Base-by-base conservation (phyloP, 2,329 filamentous ascomycete species). In the Colletotrichum camelliae region DNA sequence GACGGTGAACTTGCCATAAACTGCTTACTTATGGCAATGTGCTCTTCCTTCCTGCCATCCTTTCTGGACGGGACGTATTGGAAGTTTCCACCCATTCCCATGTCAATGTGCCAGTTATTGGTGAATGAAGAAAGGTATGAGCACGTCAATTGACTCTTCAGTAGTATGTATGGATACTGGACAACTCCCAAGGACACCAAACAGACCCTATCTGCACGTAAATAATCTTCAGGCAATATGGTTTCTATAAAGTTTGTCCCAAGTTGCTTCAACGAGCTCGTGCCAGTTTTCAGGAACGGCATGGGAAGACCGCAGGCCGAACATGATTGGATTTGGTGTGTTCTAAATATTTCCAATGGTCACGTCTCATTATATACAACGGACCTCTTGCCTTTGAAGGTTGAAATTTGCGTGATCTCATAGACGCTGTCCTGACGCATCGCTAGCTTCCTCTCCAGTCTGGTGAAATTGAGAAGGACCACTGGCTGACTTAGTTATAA, bases 41-140 rank as follows among this genome's bases (percentile, higher is more conserved):
- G 15, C 0, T 18, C 4, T 39, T 3, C 4, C 3, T 4, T 24
- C 24, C 3, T 24, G 1, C 24, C 24, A 24, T 24, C 24, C 24
- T 24, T 24, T 24, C 3, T 24, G 4, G 4, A 24, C 24, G 24
- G 24, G 24, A 24, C 7, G 16, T 0, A 39, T 39, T 39, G 1
- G 37, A 39, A 39, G 0, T 7, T 18, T 4, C 2, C 37, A 39
- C 37, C 1, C 16, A 18, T 39, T 39, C 4, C 0, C 1, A 39
- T 18, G 1, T 1, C 1, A 7, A 39, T 39, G 0, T 18, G 7
- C 1, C 16, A 18, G 7, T 5, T 18, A 4, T 39, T 39, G 7
- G 16, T 13, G 13, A 4, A 4, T 4, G 37, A 8, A 9, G 1
- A 0, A 39, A 18, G 37, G 0, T 39, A 18, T 1, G 7, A 39